Conservation (phyloP, 192 early-diverging fungal species). For the Thamnidium elegans region DNA sequence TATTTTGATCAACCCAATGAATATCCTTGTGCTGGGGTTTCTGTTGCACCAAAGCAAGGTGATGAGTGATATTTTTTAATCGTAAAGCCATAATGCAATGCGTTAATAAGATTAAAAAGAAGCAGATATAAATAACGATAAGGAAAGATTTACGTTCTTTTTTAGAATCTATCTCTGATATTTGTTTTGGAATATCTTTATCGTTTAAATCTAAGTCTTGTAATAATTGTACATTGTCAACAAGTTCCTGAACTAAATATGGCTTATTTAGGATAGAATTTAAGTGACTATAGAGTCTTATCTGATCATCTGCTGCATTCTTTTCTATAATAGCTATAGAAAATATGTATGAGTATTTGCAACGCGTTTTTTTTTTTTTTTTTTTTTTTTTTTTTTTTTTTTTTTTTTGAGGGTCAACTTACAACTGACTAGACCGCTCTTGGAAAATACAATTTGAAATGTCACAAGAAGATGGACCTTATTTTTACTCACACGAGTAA, state of each 20-base stretch:
- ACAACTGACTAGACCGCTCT: constrained; percentile 47
- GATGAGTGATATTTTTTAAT: constrained; percentile 6
- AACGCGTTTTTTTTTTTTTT: constrained; percentile 18
- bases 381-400: too few relatives aligned
- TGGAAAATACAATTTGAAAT: constrained; percentile 49
- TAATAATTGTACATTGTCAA: background rate
- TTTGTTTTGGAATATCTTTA: too few relatives aligned
- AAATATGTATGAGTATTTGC: background rate
- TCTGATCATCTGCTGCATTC: constrained; percentile 24
- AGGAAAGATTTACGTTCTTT: background rate
- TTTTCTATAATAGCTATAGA: constrained; percentile 31
- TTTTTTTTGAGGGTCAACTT: too few relatives aligned
- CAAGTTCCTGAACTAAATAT: background rate
- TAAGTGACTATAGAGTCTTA: constrained; percentile 37
- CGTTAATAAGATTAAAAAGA: background rate
- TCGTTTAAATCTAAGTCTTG: background rate
- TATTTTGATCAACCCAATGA: constrained; percentile 9
- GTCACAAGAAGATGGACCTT: constrained; percentile 47
- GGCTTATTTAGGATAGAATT: constrained; percentile 11
- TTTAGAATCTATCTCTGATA: too few relatives aligned
- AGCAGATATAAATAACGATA: constrained; percentile 3
- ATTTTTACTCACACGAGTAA: constrained; percentile 43
- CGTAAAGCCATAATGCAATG: constrained; percentile 9
- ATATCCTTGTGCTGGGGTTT: background rate
- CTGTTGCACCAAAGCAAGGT: background rate